Conservation (phyloP, 768 basidiomycete genomes). For the Tricholoma sp. region DNA sequence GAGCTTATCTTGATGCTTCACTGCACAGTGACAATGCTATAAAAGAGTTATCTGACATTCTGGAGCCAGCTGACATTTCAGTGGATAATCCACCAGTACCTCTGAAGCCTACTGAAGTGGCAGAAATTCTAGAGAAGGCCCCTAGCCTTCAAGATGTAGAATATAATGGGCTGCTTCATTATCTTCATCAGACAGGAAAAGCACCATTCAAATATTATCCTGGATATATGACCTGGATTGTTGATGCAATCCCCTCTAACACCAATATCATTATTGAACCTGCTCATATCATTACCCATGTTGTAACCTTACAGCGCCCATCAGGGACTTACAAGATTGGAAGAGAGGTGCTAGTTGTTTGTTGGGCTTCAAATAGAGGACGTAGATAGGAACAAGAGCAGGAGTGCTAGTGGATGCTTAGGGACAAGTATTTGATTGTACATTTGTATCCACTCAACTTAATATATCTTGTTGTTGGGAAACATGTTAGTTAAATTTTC, state of each 20-base stretch:
- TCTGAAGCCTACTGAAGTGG: slow-evolving; percentile 1
- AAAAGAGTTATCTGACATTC: slow-evolving; percentile 2
- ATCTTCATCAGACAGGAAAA: slow-evolving; percentile 11
- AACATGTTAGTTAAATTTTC: too few relatives aligned
- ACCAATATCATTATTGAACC: slow-evolving; percentile 16
- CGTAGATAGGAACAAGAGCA: slow-evolving; percentile 2
- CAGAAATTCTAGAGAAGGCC: slow-evolving; percentile 7
- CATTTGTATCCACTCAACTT: too few relatives aligned
- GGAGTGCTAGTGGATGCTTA: too few relatives aligned
- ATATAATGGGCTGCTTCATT: slow-evolving; percentile 13
- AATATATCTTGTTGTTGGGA: too few relatives aligned
- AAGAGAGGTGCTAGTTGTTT: slow-evolving; percentile 13
- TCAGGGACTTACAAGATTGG: slow-evolving; percentile 16
- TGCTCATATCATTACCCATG: slow-evolving; percentile 20
- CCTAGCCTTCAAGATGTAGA: slow-evolving; percentile 5
- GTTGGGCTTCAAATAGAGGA: slow-evolving; percentile 17
- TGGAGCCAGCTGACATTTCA: slow-evolving; percentile 1
- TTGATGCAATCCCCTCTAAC: slow-evolving; percentile 9
- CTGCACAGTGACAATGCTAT: neutral
- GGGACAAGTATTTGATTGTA: too few relatives aligned
- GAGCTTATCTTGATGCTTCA: slow-evolving; percentile 5
- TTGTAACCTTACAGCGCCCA: slow-evolving; percentile 13
- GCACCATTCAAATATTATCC: slow-evolving; percentile 15
- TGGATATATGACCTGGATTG: slow-evolving; percentile 10
- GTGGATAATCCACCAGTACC: neutral